Conservation (phyloP, 2,329 filamentous ascomycete species). For the Sclerotinia sclerotiorum region DNA sequence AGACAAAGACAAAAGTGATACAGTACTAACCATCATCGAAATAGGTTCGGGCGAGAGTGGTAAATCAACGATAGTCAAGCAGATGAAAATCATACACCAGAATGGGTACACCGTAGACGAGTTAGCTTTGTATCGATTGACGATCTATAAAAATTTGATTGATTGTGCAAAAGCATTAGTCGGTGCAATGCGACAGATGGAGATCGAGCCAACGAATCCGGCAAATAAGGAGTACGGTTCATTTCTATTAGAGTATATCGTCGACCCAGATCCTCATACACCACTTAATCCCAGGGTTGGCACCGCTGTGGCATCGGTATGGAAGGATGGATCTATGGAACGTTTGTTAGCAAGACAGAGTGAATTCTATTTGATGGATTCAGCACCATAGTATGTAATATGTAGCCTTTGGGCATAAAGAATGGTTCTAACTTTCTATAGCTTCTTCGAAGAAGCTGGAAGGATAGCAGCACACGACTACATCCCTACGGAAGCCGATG, state of each 20-base stretch:
- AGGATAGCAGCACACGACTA: conserved; percentile 84
- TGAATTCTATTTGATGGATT: conserved; percentile 99
- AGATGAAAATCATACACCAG: conserved; percentile 99
- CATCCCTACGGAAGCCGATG: conserved; percentile 90
- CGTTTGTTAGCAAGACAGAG: conserved; percentile 89
- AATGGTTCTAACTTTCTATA: conserved; percentile 44
- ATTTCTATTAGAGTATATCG: conserved; percentile 81
- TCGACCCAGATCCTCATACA: conserved; percentile 87
- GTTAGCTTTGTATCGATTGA: conserved; percentile 88
- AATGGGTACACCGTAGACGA: conserved; percentile 97
- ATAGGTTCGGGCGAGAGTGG: conserved; percentile 95
- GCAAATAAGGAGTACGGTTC: conserved; percentile 73
- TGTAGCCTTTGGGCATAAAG: not conserved
- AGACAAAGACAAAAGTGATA: conserved; percentile 4
- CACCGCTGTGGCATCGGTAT: conserved; percentile 79
- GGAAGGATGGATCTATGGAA: conserved; percentile 83
- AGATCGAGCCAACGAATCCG: conserved; percentile 72
- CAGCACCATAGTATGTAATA: conserved; percentile 79
- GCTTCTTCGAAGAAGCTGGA: conserved; percentile 92
- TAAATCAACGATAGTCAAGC: conserved; percentile 98
- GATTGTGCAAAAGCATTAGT: conserved; percentile 96
- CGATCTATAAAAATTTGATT: conserved; percentile 96
- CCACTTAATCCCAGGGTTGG: conserved; percentile 79
- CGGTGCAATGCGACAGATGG: conserved; percentile 86
- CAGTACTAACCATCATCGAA: conserved; percentile 33